Base-by-base conservation (phyloP, 371 early-diverging fungal species). In the Actinomortierella wolfii region DNA sequence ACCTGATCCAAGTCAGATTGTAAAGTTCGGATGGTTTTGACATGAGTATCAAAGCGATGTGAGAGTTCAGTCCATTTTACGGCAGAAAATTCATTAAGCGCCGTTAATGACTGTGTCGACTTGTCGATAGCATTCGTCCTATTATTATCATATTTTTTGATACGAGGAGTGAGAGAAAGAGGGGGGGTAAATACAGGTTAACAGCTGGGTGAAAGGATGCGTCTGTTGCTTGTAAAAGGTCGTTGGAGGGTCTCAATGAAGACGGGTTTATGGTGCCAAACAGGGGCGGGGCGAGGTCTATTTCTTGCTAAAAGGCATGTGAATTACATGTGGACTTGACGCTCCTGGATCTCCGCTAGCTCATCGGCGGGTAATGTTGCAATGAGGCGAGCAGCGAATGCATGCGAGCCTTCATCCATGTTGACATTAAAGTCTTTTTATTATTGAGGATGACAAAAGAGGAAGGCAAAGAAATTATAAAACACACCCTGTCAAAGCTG, bases 21-120 rank as follows among this genome's bases (percentile, higher is more conserved):
- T 0, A 71, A 62, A 20, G 65, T 66, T 53, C 58, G 61, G 40
- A 71, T 62, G 28, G 62, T 47, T 43, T 66, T 65, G 41, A 62
- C 65, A 50, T 71, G 73, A 4, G 73, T 59, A 11, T 71, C 73
- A 17, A 71, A 71, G 39, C 56, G 65, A 11, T 66, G 73, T n/a
- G 61, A 59, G 7, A 71, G 63, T 46, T 57, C 59, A 18, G 66
- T 52, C 73, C 73, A 71, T 43, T 71, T 71, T 46, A 58, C 57
- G 1, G 73, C 57, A 17, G 73, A 71, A 53, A 71, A 71, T 46
- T 71, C 73, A 51, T 71, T 71, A 39, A 66, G 52, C 0, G 73
- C 73, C 26, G 73, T 44, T 5, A 71, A 56, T 0, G 66, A 71
- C 17, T 62, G 28, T 41, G 24, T 71, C 21, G 73, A 57, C 43